A percentile compares a stretch with the other conserved stretches of the same genome.
phyloP scores from a whole-genome alignment of 768 basidiomycete species.

The Leucosporidium scottii region DNA sequence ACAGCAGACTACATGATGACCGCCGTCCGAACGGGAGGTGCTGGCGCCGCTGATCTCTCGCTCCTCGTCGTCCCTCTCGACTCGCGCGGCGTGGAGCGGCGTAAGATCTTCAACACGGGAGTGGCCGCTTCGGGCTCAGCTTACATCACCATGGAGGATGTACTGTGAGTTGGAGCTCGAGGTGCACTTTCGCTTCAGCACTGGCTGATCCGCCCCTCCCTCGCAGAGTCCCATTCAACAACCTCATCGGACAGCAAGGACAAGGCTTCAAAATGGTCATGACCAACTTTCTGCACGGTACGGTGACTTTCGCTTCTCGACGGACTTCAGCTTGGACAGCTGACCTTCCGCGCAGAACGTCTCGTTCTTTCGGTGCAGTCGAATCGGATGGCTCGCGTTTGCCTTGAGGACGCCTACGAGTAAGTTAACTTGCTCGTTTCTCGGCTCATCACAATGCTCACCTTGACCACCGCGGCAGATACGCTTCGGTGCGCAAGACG shows the following conservation, averaged over 20 bases:
- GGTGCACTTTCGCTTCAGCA: too few relatives aligned
- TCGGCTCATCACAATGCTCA: not conserved
- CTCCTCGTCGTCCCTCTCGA: slow-evolving; percentile 35
- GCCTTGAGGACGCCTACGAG: slow-evolving; percentile 31
- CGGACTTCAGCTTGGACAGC: too few relatives aligned
- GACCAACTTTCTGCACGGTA: slow-evolving; percentile 28
- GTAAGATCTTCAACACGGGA: slow-evolving; percentile 32
- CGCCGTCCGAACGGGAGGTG: slow-evolving; percentile 32
- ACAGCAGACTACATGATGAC: slow-evolving; percentile 29
- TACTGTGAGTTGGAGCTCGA: too few relatives aligned
- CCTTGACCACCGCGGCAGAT: not conserved
- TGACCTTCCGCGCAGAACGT: not conserved
- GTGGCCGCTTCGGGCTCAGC: slow-evolving; percentile 33
- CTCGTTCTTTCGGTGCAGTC: slow-evolving; percentile 1
- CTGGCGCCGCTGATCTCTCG: slow-evolving; percentile 33
- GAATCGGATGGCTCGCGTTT: slow-evolving; percentile 25
- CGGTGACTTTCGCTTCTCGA: not conserved
- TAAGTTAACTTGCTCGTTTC: not conserved
- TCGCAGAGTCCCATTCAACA: slow-evolving; percentile 34
- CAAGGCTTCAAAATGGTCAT: slow-evolving; percentile 37
- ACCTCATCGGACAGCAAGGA: slow-evolving; percentile 38
- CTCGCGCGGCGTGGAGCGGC: slow-evolving; percentile 23
- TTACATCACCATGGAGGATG: slow-evolving; percentile 34
- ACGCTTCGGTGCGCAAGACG: slow-evolving; percentile 32
- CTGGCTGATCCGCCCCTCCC: slow-evolving; percentile 3